Evolutionary conservation across 352 stramenopile species (phyloP).

Genomic region (Detonula confervacea): DNA sequence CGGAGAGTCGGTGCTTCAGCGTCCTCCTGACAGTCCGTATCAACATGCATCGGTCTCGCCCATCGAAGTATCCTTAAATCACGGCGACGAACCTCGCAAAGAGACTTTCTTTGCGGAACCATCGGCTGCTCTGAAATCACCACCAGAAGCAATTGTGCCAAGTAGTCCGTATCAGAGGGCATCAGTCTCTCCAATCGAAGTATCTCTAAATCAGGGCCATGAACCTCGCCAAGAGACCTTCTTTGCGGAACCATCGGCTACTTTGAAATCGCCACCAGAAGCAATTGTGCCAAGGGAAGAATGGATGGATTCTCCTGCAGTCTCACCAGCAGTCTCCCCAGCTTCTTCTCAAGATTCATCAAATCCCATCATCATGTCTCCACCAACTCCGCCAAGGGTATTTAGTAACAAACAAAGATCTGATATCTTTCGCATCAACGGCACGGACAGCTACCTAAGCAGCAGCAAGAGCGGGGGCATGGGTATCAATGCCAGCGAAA

Average conservation of each 20-base stretch:
- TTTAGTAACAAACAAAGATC: conserved; percentile 3
- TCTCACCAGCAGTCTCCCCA: background rate
- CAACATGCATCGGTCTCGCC: background rate
- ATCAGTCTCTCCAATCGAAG: background rate
- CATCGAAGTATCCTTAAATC: too few relatives aligned
- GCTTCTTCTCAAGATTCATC: background rate
- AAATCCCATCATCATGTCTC: too few relatives aligned
- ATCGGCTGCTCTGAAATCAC: background rate
- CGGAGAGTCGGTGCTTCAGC: background rate
- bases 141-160: background rate
- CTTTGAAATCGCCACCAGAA: background rate
- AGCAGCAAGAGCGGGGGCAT: conserved; percentile 18
- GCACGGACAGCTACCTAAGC: conserved; percentile 22
- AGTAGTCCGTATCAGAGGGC: background rate
- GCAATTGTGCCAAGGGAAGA: background rate
- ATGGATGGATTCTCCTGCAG: too few relatives aligned
- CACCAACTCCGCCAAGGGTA: conserved; percentile 8
- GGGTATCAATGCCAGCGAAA: background rate
- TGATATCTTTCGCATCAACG: conserved; percentile 37
- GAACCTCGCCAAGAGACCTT: too few relatives aligned
- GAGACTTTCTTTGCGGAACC: background rate
- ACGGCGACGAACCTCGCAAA: too few relatives aligned
- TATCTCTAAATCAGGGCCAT: too few relatives aligned
- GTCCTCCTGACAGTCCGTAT: conserved; percentile 1
- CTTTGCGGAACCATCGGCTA: background rate